Conservation (phyloP, 805 yeast genomes). For the Priceomyces melissophilus region DNA sequence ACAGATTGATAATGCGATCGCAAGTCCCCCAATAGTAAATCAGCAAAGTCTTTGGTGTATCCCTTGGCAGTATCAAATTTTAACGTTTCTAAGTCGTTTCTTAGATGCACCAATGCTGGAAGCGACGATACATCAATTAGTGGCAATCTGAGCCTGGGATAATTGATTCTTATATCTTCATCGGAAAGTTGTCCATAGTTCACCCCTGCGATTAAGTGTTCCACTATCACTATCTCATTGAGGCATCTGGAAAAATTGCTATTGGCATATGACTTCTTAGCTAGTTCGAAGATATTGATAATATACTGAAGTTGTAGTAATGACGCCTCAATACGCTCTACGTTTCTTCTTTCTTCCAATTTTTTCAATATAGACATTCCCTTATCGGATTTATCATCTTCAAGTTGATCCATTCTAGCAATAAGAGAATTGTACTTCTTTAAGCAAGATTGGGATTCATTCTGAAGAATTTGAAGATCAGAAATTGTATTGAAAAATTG, state of each 20-base stretch:
- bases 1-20: constrained; percentile 53
- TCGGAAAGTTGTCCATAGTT: constrained; percentile 13
- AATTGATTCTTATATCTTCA: constrained; percentile 12
- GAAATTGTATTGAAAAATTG: constrained; percentile 83
- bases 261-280: constrained; percentile 40
- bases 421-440: constrained; percentile 45
- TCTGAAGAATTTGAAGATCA: constrained; percentile 64
- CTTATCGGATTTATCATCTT: constrained; percentile 45
- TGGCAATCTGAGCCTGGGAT: constrained; percentile 27
- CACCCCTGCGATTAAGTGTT: constrained; percentile 45
- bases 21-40: constrained; percentile 58
- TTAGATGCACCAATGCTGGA: constrained; percentile 49
- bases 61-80: constrained; percentile 66
- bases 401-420: constrained; percentile 42
- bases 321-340: constrained; percentile 60
- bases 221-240: constrained; percentile 54
- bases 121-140: constrained; percentile 40
- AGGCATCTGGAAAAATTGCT: constrained; percentile 54
- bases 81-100: constrained; percentile 52
- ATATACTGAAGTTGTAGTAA: constrained; percentile 49
- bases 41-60: constrained; percentile 57
- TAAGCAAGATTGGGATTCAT: constrained; percentile 51
- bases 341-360: constrained; percentile 53
- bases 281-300: constrained; percentile 22
- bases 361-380: constrained; percentile 51